Evolutionary conservation across 2,329 filamentous ascomycete species (phyloP), one percentile per base, ranked within the genome.

Genomic region (Sphaerostilbella broomeana): DNA sequence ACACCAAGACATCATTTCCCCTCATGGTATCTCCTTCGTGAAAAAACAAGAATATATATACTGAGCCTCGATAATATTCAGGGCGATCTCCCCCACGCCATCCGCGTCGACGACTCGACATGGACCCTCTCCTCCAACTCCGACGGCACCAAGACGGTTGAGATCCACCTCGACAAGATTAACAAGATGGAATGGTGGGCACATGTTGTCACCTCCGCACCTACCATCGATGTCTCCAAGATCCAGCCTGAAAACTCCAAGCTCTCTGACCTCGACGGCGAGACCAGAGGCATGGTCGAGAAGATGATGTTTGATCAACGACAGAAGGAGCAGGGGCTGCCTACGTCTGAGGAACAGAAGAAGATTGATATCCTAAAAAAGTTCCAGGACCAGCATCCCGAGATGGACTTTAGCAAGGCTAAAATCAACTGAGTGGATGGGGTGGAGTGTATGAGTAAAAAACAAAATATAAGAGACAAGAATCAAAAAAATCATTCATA

Each of bases 281-380:
- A 94, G 72, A 98, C 92, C 38, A 77, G 92, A 48, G 77, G 81
- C 43, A 97, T 98, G 90, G 92, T 98, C 30, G 92, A 98, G 79
- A 98, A 98, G 78, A 98, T 98, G 92, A 98, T 98, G 92, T 98
- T 77, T 56, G 92, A 98, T 69, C 92, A 98, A 73, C 75, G 85
- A 51, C 89, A 97, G 70, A 98, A 98, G 78, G 89, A 97, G 70
- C 70, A 76, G 63, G 92, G 92, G 4, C 75, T 84, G 63, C 86
- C 88, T 32, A 88, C 83, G 10, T 94, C 86, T 50, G 92, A 97
- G 51, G 92, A 98, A 70, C 81, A 94, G 74, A 86, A 89, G 73
- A 97, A 97, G 76, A 66, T 80, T 58, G 90, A 98, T 40, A 82
- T 98, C 54, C 67, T 98, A 59, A 84, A 86, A 67, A 87, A 94